Conservation (phyloP, 352 stramenopile species). For the Globisporangium viniferum region DNA sequence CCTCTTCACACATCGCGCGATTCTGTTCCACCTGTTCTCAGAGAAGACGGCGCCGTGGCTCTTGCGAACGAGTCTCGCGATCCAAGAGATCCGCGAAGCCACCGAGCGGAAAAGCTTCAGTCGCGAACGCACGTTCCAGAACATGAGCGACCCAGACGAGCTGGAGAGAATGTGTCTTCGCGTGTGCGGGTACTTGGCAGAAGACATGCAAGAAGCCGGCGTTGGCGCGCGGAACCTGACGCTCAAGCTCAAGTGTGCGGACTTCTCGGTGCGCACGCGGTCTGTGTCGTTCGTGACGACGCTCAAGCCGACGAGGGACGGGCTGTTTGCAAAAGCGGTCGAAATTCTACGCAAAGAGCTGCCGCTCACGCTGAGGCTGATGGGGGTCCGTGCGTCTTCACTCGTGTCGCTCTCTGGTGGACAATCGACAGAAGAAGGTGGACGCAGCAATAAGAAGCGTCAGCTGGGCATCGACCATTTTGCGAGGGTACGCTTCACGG, state of each 20-base stretch:
- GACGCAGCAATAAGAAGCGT: conserved; percentile 24
- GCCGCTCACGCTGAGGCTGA: conserved; percentile 60
- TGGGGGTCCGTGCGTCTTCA: conserved; percentile 57
- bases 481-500: conserved; percentile 5
- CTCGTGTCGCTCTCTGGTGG: conserved; percentile 30
- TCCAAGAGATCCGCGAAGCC: conserved; percentile 41
- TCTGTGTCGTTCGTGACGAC: conserved; percentile 43
- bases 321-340: conserved; percentile 41
- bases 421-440: conserved; percentile 12
- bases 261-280: conserved; percentile 57
- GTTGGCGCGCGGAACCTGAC: conserved; percentile 58
- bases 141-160: conserved; percentile 30
- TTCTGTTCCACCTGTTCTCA: conserved; percentile 64
- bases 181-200: conserved; percentile 51
- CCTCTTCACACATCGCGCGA: conserved; percentile 52
- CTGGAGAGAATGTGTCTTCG: conserved; percentile 67
- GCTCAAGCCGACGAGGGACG: conserved; percentile 34
- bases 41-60: conserved; percentile 68
- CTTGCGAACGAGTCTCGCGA: conserved; percentile 66
- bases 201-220: conserved; percentile 44
- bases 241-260: conserved; percentile 67
- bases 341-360: conserved; percentile 61
- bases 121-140: conserved; percentile 67
- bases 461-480: conserved; percentile 53
- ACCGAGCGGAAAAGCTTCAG: conserved; percentile 79